phyloP scores from a whole-genome alignment of 257 asterid genomes.

The Petrea volubilis region DNA sequence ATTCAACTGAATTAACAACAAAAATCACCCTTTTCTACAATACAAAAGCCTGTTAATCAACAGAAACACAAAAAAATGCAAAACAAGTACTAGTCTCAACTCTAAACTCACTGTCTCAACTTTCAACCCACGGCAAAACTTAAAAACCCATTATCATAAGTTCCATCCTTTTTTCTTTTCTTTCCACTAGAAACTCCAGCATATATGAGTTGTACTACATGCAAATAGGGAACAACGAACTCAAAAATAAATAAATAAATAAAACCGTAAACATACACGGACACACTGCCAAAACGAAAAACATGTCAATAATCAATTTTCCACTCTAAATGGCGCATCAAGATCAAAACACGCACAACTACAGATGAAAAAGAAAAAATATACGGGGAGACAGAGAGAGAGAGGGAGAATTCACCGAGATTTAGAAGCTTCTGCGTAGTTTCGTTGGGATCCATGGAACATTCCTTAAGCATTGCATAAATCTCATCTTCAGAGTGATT shows the following conservation, averaged over 20 bases:
- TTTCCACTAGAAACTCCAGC: conserved; percentile 2
- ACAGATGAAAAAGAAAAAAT: neutral
- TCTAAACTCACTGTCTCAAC: neutral
- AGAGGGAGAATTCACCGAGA: conserved; percentile 53
- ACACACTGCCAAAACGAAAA: conserved; percentile 1
- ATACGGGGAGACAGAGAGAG: neutral
- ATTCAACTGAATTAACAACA: no score
- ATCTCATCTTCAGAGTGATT: conserved; percentile 92
- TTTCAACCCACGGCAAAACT: neutral
- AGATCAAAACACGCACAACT: conserved; percentile 31
- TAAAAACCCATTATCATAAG: conserved; percentile 7
- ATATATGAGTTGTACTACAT: neutral
- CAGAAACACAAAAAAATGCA: neutral
- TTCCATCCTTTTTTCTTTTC: neutral
- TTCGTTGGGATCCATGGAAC: conserved; percentile 97
- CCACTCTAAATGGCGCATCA: conserved; percentile 18
- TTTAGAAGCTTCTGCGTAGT: conserved; percentile 80
- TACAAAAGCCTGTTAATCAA: conserved; percentile 10
- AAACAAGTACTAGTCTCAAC: neutral
- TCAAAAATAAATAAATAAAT: neutral
- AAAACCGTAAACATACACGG: neutral
- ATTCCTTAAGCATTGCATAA: conserved; percentile 87
- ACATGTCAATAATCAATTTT: conserved; percentile 29
- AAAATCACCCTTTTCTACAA: neutral
- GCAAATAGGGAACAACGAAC: conserved; percentile 9